phyloP scores from a whole-genome alignment of 1,284 basidiomycete genomes.

The Boletellus deceptivus region DNA sequence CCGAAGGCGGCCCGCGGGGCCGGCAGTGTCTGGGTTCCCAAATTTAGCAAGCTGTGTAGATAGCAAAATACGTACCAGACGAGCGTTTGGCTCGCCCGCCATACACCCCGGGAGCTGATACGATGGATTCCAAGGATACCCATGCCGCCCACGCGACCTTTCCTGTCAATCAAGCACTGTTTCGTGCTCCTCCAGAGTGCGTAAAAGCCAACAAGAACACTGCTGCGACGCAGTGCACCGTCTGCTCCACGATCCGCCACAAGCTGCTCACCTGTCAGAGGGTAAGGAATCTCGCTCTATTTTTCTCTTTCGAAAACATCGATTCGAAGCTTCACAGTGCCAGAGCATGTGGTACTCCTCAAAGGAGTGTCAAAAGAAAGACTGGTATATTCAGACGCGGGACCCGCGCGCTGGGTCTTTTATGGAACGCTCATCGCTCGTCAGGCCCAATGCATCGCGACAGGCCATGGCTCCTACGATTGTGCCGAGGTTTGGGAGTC shows the following conservation, averaged over 20 bases:
- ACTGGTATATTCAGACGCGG: slow-evolving; percentile 11
- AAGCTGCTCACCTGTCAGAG: slow-evolving; percentile 17
- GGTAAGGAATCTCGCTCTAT: neutral
- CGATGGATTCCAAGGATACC: no score
- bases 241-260: slow-evolving; percentile 10
- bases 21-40: no score
- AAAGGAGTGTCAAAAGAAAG: slow-evolving; percentile 20
- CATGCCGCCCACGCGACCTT: slow-evolving; percentile 3
- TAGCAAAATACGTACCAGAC: no score
- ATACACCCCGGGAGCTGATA: no score
- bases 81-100: no score
- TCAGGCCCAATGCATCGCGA: no score
- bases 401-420: no score
- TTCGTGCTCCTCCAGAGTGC: slow-evolving; percentile 9
- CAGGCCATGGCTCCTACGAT: no score
- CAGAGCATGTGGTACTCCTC: slow-evolving; percentile 31
- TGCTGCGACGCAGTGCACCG: slow-evolving; percentile 13
- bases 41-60: no score
- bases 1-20: no score
- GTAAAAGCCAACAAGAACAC: slow-evolving; percentile 12
- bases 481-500: no score
- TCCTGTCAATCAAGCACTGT: slow-evolving; percentile 8
- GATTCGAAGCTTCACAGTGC: slow-evolving; percentile 31
- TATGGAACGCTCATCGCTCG: no score
- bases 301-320: neutral